phyloP scores from a whole-genome alignment of 2,329 filamentous ascomycete genomes.

The Ophiosphaerella narmari region DNA sequence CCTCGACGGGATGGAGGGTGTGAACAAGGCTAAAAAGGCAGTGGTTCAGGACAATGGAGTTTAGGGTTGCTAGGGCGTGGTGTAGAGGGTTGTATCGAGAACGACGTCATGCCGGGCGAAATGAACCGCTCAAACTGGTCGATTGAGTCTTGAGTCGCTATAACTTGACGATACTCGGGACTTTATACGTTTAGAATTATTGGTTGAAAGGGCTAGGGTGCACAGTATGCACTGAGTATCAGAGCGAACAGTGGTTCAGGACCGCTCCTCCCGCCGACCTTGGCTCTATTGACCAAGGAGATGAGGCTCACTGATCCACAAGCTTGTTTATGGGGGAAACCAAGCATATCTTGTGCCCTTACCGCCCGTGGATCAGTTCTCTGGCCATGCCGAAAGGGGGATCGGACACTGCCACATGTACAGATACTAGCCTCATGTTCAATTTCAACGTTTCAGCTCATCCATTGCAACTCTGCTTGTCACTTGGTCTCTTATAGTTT shows the following conservation, averaged over 20 bases:
- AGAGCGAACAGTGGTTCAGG: slow-evolving; percentile 15
- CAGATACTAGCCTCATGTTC: slow-evolving; percentile 12
- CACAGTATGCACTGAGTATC: background rate
- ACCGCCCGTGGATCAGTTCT: slow-evolving; percentile 24
- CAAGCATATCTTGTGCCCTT: slow-evolving; percentile 31
- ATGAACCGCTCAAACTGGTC: too few relatives aligned
- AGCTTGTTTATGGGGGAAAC: slow-evolving; percentile 29
- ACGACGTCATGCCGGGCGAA: too few relatives aligned
- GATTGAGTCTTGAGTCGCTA: too few relatives aligned
- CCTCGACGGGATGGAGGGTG: background rate
- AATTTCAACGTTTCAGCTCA: background rate
- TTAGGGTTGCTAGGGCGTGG: too few relatives aligned
- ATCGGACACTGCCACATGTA: slow-evolving; percentile 29
- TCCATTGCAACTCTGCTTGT: too few relatives aligned
- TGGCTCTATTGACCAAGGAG: slow-evolving; percentile 2
- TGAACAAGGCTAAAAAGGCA: too few relatives aligned
- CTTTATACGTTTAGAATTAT: too few relatives aligned
- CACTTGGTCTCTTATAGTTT: too few relatives aligned
- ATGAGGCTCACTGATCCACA: slow-evolving; percentile 29
- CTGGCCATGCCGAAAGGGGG: slow-evolving; percentile 31
- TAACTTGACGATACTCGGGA: too few relatives aligned
- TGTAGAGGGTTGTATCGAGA: too few relatives aligned
- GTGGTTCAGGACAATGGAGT: too few relatives aligned
- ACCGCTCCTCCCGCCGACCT: slow-evolving; percentile 1
- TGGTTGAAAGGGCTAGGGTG: too few relatives aligned